Conservation (phyloP, 768 basidiomycete genomes). For the Multifurca ochricompacta region DNA sequence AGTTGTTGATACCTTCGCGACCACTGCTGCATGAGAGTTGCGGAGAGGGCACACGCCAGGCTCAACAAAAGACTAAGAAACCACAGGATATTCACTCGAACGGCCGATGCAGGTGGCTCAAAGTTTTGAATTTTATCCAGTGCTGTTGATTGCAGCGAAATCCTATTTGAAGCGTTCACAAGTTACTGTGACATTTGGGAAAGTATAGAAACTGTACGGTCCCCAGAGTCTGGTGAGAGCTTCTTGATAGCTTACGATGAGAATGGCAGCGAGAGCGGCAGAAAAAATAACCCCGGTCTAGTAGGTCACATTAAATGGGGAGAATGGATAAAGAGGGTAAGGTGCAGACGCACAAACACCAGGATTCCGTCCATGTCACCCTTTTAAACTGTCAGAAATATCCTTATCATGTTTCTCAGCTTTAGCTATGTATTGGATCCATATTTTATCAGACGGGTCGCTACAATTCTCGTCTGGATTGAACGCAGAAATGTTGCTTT, state of each 20-base stretch:
- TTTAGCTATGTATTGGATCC: no score
- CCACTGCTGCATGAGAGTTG: slow-evolving; percentile 5
- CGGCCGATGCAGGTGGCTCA: neutral
- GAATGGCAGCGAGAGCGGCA: slow-evolving; percentile 5
- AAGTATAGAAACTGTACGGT: neutral
- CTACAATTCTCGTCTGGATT: no score
- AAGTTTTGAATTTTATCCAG: neutral
- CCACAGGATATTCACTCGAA: neutral
- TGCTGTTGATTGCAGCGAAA: neutral
- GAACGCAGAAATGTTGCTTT: no score
- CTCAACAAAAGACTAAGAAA: neutral
- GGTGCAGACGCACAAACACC: no score
- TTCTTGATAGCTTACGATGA: slow-evolving; percentile 12
- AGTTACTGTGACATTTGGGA: neutral
- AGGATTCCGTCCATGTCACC: no score
- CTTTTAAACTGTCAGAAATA: no score
- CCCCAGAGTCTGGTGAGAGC: neutral
- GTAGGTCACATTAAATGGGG: no score
- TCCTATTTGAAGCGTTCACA: neutral
- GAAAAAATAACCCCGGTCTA: no score
- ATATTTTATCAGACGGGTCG: no score
- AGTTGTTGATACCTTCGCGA: neutral
- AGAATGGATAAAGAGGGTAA: no score
- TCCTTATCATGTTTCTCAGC: no score
- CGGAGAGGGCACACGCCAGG: neutral